Evolutionary conservation across 176 grass and related monocot genomes (phyloP), one percentile per base, ranked within the genome.

Genomic region (Tillandsia fasciculata): DNA sequence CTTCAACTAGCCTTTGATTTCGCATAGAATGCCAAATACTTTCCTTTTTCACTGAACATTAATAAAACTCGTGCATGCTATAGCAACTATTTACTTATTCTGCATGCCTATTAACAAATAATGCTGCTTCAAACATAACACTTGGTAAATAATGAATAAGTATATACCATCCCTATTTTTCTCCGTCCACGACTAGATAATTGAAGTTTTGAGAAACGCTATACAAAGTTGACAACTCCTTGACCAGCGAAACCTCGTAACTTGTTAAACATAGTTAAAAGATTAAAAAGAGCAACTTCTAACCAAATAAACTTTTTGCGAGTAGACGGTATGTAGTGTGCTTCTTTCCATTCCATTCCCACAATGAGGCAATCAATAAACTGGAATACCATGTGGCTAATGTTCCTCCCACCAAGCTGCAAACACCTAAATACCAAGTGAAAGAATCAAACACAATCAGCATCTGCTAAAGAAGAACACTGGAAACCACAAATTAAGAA

Each of bases 311-410:
- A 63, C 87, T 96, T 28, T 84, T 63, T 26, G 84, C 87, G 10
- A 88, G 87, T 2, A 77, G 85, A 22, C 80, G 53, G 15, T 96
- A 96, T 64, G 53, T 88, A 63, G 74, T 76, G 77, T 91, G 91
- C 75, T 88, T 96, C 51, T 91, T 79, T 14, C 87, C 87, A 15
- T 96, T 77, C 84, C 91, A 91, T 67, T 81, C 73, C 91, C 91
- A 96, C 1, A 96, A 56, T 0, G 87, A 96, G 23, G 91, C 82
- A 11, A 91, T 54, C 1, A 69, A 23, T 57, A 96, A 70, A 64
- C 91, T 96, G 0, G 85, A 91, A 49, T 87, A 91, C 91, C 87
- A 84, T 70, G 87, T 88, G 4, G 79, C 68, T 7, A 96, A 50
- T 29, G 87, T 91, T 61, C 91, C 82, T 48, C 72, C 51, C 8